These are phyloP conservation scores for Isatis lusitanica DNA, from an alignment of 441 rosid species.

Conservation along the genomic window DNA sequence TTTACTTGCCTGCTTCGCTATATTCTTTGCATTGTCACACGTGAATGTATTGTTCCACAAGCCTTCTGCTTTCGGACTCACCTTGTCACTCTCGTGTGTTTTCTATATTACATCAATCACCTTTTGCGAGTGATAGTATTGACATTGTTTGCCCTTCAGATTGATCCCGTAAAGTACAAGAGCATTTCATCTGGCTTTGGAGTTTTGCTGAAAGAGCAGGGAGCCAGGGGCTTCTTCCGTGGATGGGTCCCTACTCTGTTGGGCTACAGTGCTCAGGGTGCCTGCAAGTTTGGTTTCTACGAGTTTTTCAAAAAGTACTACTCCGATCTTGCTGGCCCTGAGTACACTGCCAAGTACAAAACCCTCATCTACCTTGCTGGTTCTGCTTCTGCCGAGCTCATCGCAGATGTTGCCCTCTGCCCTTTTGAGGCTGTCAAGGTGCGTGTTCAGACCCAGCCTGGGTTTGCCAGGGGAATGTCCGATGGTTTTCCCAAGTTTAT, in stretches of 20 bases:
- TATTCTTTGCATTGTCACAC: neutral
- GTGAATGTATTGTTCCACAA: neutral
- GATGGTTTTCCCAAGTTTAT: constrained; percentile 97
- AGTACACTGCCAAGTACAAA: constrained; percentile 81
- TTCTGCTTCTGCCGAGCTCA: constrained; percentile 98
- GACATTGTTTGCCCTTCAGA: constrained; percentile 39
- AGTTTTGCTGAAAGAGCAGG: constrained; percentile 88
- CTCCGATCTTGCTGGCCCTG: constrained; percentile 95
- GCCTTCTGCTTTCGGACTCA: no score
- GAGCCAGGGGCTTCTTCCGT: constrained; percentile 83
- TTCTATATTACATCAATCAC: no score
- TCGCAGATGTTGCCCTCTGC: constrained; percentile 97
- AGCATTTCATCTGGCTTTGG: constrained; percentile 97
- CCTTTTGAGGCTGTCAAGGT: constrained; percentile 99
- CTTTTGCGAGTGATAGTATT: no score
- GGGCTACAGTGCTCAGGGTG: constrained; percentile 99
- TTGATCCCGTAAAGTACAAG: constrained; percentile 95
- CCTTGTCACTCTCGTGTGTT: neutral
- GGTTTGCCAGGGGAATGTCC: constrained; percentile 89
- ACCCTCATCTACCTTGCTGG: constrained; percentile 99
- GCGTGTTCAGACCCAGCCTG: constrained; percentile 98
- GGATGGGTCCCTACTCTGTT: constrained; percentile 99
- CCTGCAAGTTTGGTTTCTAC: constrained; percentile 98
- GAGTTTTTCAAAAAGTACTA: constrained; percentile 96
- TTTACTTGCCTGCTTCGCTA: no score